A percentile compares a stretch with the other conserved stretches of the same genome.
phyloP scores from a whole-genome alignment of 768 basidiomycete species.

The Phylloporus arenicola region DNA sequence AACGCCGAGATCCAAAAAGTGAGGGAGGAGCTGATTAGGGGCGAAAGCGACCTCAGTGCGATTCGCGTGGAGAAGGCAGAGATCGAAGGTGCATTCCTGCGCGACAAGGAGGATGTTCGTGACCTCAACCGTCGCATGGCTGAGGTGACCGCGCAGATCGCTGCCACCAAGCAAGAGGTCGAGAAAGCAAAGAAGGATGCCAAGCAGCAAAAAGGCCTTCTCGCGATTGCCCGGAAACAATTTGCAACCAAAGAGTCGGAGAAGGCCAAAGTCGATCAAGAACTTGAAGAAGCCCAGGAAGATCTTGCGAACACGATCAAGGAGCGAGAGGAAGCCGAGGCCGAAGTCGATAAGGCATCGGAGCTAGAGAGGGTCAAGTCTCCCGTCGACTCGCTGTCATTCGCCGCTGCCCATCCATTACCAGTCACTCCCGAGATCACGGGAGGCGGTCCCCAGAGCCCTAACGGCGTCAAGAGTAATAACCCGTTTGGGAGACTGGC shows the following conservation, averaged over 20 bases:
- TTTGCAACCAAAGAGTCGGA: constrained; percentile 78
- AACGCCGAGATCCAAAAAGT: constrained; percentile 64
- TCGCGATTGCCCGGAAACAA: constrained; percentile 95
- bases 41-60: constrained; percentile 90
- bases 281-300: constrained; percentile 58
- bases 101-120: constrained; percentile 92
- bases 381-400: constrained; percentile 42
- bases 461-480: constrained; percentile 60
- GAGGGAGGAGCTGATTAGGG: constrained; percentile 74
- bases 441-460: constrained; percentile 40
- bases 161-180: constrained; percentile 61
- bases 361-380: constrained; percentile 35
- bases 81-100: constrained; percentile 76
- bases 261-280: constrained; percentile 62
- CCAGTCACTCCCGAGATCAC: constrained; percentile 64
- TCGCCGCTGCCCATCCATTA: constrained; percentile 68
- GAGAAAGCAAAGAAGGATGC: constrained; percentile 92
- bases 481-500: constrained; percentile 85
- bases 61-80: constrained; percentile 87
- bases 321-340: constrained; percentile 55
- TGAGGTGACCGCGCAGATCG: constrained; percentile 70
- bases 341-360: constrained; percentile 37
- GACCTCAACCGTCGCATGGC: constrained; percentile 81
- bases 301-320: constrained; percentile 48
- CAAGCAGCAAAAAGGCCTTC: constrained; percentile 91